phyloP scores from a whole-genome alignment of 208 protist genomes.

The Leishmania arabica region DNA sequence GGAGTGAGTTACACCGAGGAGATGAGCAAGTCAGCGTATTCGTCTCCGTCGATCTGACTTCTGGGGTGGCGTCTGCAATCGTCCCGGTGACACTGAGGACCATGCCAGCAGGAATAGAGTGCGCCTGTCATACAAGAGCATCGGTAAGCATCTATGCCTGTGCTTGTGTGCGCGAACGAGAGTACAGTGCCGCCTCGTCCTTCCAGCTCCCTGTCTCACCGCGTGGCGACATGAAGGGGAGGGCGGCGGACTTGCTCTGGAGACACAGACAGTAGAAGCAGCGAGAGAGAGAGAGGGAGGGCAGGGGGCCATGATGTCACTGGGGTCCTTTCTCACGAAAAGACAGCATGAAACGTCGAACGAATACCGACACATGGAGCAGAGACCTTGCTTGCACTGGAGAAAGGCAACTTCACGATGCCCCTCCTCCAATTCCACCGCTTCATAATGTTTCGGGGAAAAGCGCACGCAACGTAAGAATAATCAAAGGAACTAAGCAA shows the following conservation, averaged over 20 bases:
- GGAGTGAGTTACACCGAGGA: neutral
- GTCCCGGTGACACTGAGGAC: neutral
- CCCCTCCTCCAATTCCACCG: neutral
- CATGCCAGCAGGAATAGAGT: neutral
- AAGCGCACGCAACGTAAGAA: neutral
- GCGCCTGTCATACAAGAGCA: neutral
- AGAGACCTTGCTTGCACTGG: neutral
- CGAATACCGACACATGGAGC: too few relatives aligned
- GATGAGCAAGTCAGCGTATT: neutral
- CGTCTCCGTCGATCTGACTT: neutral
- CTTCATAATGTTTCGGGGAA: neutral
- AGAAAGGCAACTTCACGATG: neutral
- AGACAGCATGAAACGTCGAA: too few relatives aligned
- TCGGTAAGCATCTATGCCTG: neutral
- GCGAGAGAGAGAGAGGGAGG: neutral
- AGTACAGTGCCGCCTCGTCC: neutral
- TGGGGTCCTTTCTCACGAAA: too few relatives aligned
- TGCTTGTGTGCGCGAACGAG: neutral
- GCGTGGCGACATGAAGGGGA: neutral
- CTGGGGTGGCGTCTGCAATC: neutral
- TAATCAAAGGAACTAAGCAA: neutral
- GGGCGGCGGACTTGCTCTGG: too few relatives aligned
- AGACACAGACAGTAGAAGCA: neutral
- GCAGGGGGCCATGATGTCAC: too few relatives aligned
- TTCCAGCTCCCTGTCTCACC: neutral